Base-by-base conservation (phyloP, 371 early-diverging fungal genomes). In the Batkoa obscura region DNA sequence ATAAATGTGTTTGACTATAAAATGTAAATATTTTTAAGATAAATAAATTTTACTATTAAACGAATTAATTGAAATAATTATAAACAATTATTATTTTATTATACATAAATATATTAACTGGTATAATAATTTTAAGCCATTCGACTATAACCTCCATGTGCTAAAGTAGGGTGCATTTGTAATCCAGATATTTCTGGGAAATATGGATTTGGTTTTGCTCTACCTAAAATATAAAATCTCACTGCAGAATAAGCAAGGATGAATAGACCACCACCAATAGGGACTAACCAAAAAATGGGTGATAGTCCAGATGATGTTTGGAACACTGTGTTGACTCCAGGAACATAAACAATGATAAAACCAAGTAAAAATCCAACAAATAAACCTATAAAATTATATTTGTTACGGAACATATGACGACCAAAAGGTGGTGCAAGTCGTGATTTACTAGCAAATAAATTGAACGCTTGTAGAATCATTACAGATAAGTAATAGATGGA, bases 381-480 rank as follows among this genome's bases (percentile, higher is more conserved):
- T 38, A 88, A 62, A 39, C 85, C 80, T 53, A 64, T 45, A 64
- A 83, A 91, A 12, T 78, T 82, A 6, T 64, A 64, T 37, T 59
- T 58, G 76, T 94, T 94, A 35, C 73, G 66, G 65, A 92, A 79
- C 80, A 89, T 83, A 68, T 80, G 83, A 46, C 59, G 60, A 15
- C 90, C 87, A 58, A 80, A 83, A 31, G 92, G 90, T 50, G 81
- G 63, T 1, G 76, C 68, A 57, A 79, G 71, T 12, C 80, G 70
- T 39, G 82, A 77, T 73, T 94, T 95, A 72, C 88, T 86, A 32
- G 86, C 81, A 64, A 94, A 90, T 70, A 89, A 64, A 69, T 94
- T 96, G 75, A 88, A 92, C 62, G 80, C 72, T 65, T 96, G 97
- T 66, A 72, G 70, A 57, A 90, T 72, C 79, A 90, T 75, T 15